phyloP scores from a whole-genome alignment of 176 grass and related monocot species.

The Oryza glumipatula region DNA sequence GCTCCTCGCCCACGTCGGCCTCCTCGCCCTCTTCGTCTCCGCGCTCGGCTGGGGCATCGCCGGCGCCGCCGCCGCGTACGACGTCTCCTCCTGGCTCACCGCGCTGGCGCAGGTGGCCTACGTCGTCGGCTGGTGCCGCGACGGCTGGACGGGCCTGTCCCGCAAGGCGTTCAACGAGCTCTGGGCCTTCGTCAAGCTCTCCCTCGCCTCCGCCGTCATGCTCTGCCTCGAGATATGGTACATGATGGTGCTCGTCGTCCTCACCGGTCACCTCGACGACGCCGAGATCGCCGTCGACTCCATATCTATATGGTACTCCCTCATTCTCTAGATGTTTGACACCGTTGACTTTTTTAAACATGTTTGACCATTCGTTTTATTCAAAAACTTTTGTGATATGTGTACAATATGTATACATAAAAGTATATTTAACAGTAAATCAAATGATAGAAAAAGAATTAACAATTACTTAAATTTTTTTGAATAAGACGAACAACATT shows the following conservation, averaged over 20 bases:
- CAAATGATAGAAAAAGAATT: too few relatives aligned
- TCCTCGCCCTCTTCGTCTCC: slow-evolving; percentile 62
- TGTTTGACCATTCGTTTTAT: too few relatives aligned
- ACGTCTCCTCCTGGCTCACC: slow-evolving; percentile 57
- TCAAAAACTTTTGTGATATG: too few relatives aligned
- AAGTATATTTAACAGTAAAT: too few relatives aligned
- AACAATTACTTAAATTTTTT: too few relatives aligned
- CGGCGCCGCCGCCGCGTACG: slow-evolving; percentile 64
- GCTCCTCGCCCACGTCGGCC: slow-evolving; percentile 53
- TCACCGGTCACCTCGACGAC: slow-evolving; percentile 83
- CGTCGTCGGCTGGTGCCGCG: slow-evolving; percentile 57
- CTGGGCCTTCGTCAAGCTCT: slow-evolving; percentile 74
- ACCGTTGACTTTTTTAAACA: too few relatives aligned
- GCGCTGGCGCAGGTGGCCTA: slow-evolving; percentile 68
- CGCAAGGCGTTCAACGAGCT: slow-evolving; percentile 54
- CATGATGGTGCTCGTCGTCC: slow-evolving; percentile 93
- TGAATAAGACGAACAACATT: too few relatives aligned
- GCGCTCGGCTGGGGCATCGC: slow-evolving; percentile 56
- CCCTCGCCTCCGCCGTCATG: slow-evolving; percentile 75
- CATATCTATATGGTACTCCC: slow-evolving; percentile 46
- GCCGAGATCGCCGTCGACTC: slow-evolving; percentile 88
- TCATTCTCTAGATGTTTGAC: too few relatives aligned
- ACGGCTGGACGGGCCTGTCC: slow-evolving; percentile 74
- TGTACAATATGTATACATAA: too few relatives aligned
- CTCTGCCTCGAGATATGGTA: slow-evolving; percentile 93